Percentiles rank a stretch among this genome's conserved stretches.
Conservation (phyloP, 2,329 filamentous ascomycete genomes). For the Penicillium sp. region DNA sequence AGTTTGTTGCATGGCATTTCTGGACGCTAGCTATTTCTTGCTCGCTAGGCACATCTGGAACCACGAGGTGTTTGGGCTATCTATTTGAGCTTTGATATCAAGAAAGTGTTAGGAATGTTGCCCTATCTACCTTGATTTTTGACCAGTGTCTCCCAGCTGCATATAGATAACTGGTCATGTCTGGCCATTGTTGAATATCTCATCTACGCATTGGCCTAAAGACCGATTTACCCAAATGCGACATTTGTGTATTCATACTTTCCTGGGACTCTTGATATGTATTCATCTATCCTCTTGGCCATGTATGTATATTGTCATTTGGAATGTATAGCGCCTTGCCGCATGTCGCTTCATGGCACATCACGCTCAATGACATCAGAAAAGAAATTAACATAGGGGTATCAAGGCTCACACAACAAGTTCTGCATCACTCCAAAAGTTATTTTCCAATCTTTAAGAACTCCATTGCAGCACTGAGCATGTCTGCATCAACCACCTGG, state of each 20-base stretch:
- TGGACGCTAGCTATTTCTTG: constrained; percentile 25
- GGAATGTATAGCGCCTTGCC: neutral
- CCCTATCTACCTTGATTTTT: neutral
- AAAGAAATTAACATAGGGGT: neutral
- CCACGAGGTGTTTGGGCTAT: constrained; percentile 20
- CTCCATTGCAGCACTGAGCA: constrained; percentile 35
- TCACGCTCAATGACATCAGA: neutral
- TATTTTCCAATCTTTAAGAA: constrained; percentile 33
- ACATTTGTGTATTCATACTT: neutral
- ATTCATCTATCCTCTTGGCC: neutral
- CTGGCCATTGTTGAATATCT: neutral
- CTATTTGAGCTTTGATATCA: neutral
- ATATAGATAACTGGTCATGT: constrained; percentile 3
- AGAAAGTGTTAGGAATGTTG: neutral
- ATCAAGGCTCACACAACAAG: neutral
- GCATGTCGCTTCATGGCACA: neutral
- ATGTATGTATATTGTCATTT: neutral
- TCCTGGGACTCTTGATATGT: neutral
- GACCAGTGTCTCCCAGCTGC: neutral
- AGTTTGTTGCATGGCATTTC: constrained; percentile 35
- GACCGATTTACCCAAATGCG: neutral
- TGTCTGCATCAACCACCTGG: constrained; percentile 30
- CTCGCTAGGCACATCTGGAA: constrained; percentile 7
- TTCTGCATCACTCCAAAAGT: neutral
- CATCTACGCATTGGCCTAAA: neutral